Conservation (phyloP, 495 filamentous ascomycete genomes). For the Xylaria bambusicola region DNA sequence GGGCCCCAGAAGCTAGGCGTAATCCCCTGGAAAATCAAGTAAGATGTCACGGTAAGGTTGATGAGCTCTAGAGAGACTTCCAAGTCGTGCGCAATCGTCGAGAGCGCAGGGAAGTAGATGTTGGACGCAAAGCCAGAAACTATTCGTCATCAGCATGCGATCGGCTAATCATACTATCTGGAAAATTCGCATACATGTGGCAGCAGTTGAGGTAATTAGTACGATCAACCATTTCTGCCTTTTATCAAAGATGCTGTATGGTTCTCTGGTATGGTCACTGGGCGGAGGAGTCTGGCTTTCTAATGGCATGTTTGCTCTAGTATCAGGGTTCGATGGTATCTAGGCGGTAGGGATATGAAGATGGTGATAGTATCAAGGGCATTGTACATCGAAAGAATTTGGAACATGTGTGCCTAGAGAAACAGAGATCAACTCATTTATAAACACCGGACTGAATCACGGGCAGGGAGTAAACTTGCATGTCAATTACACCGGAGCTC, state of each 20-base stretch:
- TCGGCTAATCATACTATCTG: neutral
- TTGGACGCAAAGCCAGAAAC: constrained; percentile 56
- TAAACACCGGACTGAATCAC: too few relatives aligned
- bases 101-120: constrained; percentile 56
- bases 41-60: constrained; percentile 54
- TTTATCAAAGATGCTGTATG: constrained; percentile 50
- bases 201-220: constrained; percentile 46
- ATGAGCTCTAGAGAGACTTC: constrained; percentile 45
- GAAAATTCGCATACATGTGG: constrained; percentile 39
- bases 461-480: neutral
- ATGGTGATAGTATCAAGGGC: neutral
- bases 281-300: neutral
- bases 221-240: constrained; percentile 50
- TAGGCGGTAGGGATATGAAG: neutral
- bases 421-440: neutral
- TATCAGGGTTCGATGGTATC: too few relatives aligned
- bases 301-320: neutral
- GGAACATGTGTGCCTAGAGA: neutral
- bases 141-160: constrained; percentile 9
- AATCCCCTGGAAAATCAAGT: constrained; percentile 53
- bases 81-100: constrained; percentile 46
- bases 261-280: constrained; percentile 18
- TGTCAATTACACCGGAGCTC: neutral
- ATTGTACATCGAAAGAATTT: too few relatives aligned
- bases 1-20: constrained; percentile 54